A percentile compares a stretch with the other conserved stretches of the same genome.
These are phyloP conservation scores for Nepenthes gracilis DNA, from an alignment of 148 eudicot species.

Conservation along the genomic window DNA sequence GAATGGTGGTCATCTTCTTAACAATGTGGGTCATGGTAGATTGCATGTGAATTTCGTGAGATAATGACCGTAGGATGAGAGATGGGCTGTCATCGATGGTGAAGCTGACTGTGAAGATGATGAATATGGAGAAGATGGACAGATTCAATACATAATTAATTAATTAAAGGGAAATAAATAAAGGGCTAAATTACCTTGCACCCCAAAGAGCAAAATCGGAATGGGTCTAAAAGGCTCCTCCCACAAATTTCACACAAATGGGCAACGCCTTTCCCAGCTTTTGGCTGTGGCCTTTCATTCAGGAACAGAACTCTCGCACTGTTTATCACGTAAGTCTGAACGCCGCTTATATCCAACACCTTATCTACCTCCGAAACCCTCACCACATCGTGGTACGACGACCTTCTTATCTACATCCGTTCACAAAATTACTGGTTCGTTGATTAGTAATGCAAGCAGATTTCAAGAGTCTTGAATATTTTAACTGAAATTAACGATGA, in stretches of 20 bases:
- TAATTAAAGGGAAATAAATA: neutral
- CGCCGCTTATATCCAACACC: constrained; percentile 62
- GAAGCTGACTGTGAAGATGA: too few relatives aligned
- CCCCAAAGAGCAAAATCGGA: constrained; percentile 89
- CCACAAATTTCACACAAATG: constrained; percentile 89
- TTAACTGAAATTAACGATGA: neutral
- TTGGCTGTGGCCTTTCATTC: constrained; percentile 92
- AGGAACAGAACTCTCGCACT: constrained; percentile 86
- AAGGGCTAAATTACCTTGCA: constrained; percentile 54
- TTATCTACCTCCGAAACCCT: constrained; percentile 75
- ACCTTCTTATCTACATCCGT: constrained; percentile 60
- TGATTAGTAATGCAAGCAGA: neutral
- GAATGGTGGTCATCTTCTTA: constrained; percentile 9
- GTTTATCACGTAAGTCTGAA: constrained; percentile 86
- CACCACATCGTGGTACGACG: constrained; percentile 93
- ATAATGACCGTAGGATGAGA: constrained; percentile 13
- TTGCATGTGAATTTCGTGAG: constrained; percentile 20
- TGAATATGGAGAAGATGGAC: too few relatives aligned
- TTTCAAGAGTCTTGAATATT: neutral
- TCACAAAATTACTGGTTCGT: neutral
- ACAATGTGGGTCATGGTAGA: constrained; percentile 26
- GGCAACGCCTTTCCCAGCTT: constrained; percentile 55
- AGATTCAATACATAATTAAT: too few relatives aligned
- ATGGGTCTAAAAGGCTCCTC: constrained; percentile 75
- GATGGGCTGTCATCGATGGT: constrained; percentile 7